Conservation (phyloP, 495 filamentous ascomycete species). For the Xylaria scruposa region DNA sequence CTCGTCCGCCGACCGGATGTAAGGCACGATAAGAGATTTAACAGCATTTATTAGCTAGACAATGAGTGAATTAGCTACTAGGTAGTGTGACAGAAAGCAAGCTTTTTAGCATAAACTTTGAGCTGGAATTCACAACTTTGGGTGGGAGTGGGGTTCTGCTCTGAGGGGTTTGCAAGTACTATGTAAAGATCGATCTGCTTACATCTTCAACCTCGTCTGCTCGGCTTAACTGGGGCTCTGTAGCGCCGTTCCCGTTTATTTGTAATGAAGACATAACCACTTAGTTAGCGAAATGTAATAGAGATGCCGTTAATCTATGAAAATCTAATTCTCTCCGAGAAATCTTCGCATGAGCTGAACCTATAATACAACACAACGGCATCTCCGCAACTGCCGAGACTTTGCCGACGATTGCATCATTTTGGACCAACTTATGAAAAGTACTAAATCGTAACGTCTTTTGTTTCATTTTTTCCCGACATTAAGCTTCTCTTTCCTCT, state of each 20-base stretch:
- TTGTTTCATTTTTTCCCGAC: neutral
- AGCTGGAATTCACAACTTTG: neutral
- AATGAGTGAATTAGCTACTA: slow-evolving; percentile 11
- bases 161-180: neutral
- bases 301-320: neutral
- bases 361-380: neutral
- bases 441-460: neutral
- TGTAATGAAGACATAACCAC: slow-evolving; percentile 6
- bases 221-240: slow-evolving; percentile 43
- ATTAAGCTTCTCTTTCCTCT: neutral
- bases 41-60: slow-evolving; percentile 74
- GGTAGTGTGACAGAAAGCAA: neutral
- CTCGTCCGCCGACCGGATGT: slow-evolving; percentile 77
- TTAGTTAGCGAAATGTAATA: neutral
- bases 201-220: slow-evolving; percentile 64
- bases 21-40: slow-evolving; percentile 76
- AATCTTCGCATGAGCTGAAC: slow-evolving; percentile 24
- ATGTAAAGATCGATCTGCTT: slow-evolving; percentile 36
- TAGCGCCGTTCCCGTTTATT: slow-evolving; percentile 19
- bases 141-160: neutral
- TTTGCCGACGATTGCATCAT: slow-evolving; percentile 29
- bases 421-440: slow-evolving; percentile 12
- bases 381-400: slow-evolving; percentile 26
- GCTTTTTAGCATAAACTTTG: neutral
- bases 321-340: slow-evolving; percentile 3